Evolutionary conservation across 176 grass and related monocot genomes (phyloP), one percentile per base, ranked within the genome.

Genomic region (Melocanna baccifera): DNA sequence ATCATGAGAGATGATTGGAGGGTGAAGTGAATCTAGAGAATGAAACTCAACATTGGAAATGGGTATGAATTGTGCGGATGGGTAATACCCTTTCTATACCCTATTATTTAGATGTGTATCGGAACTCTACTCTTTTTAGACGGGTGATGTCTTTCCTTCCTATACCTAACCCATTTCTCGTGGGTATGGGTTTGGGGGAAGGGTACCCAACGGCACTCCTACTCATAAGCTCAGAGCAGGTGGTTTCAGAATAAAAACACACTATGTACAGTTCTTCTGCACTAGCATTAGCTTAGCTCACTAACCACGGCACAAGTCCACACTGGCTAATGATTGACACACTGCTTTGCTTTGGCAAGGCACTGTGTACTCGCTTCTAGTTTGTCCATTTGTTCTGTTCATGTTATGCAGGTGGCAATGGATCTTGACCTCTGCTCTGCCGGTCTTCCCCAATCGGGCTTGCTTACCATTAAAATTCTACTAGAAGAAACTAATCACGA

Each of bases 381-480:
- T 74, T 72, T 79, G 75, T 84, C 20, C 40, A 74, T 30, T 59
- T 67, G 39, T 59, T 65, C 18, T 37, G 19, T n/a, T 57, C 28
- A 48, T 73, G 30, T 63, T 71, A 5, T 28, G 53, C 22, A 14
- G 16, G 13, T 2, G 39, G 28, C 22, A 58, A 2, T 45, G 65
- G 53, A 43, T 71, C 42, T 71, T 12, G 42, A 67, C 73, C 55
- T 71, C 69, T 29, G 22, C 12, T 30, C 13, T 62, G 10, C 58
- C 23, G 58, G 58, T 14, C 23, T n/a, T 19, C 19, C 41, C 30
- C 9, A 58, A 11, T 0, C 5, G 71, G 0, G 61, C 16, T 8
- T 18, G 22, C 12, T 50, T 19, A 47, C 20, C 62, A 25, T 65
- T 62, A 78, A 5, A 11, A 28, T 62, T 12, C 26, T 25, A 15